Conservation (phyloP, 1,284 basidiomycete genomes). For the Tilletia horrida region DNA sequence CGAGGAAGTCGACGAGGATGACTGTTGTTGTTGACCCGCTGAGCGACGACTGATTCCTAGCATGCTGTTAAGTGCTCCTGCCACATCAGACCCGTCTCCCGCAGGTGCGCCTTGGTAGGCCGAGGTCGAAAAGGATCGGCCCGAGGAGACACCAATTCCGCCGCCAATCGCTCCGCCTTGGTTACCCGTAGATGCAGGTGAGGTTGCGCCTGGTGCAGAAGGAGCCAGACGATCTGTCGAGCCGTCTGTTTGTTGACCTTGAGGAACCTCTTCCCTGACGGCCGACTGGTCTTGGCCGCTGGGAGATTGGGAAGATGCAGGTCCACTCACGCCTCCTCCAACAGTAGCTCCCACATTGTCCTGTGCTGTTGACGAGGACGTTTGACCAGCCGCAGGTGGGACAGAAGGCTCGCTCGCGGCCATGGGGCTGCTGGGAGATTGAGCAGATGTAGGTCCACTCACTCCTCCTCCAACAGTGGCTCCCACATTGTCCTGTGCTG, state of each 20-base stretch:
- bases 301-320: not conserved
- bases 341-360: conserved; percentile 11
- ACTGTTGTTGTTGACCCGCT: no score
- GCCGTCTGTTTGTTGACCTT: no score
- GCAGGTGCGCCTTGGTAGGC: not conserved
- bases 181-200: conserved; percentile 3
- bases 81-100: no score
- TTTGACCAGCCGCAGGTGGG: not conserved
- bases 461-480: conserved; percentile 8
- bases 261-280: no score
- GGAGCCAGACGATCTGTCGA: no score
- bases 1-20: no score
- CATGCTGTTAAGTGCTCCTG: no score
- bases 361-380: not conserved
- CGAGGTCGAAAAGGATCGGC: conserved; percentile 11
- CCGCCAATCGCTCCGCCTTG: not conserved
- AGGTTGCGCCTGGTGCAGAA: not conserved
- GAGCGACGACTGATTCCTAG: no score
- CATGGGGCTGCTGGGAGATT: no score
- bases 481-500: conserved; percentile 2
- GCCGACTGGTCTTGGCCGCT: no score
- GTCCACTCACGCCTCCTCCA: not conserved
- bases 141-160: not conserved
- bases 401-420: no score
- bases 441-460: not conserved